Conservation (phyloP, 331 rosid species). For the Rhamnella rubrinervis region DNA sequence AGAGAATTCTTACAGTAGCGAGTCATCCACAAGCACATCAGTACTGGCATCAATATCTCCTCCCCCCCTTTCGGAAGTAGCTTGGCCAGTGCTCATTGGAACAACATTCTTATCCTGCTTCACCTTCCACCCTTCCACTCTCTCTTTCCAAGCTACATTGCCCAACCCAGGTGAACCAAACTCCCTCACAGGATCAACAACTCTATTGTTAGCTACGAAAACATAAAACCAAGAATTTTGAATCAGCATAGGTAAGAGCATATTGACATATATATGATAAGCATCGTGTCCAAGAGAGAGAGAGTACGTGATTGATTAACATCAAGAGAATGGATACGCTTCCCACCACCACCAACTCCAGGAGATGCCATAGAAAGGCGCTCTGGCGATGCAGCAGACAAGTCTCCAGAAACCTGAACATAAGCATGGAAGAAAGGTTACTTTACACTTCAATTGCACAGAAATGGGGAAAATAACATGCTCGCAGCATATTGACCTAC, state of each 20-base stretch:
- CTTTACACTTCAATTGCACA: background rate
- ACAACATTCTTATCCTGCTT: constrained; percentile 82
- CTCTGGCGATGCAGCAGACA: constrained; percentile 95
- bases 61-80: constrained; percentile 88
- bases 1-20: constrained; percentile 59
- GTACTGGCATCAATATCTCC: constrained; percentile 97
- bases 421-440: background rate
- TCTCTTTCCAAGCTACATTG: constrained; percentile 99
- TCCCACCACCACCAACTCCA: constrained; percentile 59
- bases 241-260: constrained; percentile 27
- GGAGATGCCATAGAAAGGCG: constrained; percentile 90
- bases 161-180: constrained; percentile 67
- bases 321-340: constrained; percentile 70
- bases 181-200: constrained; percentile 59
- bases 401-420: constrained; percentile 82
- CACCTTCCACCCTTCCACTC: constrained; percentile 99
- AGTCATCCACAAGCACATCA: constrained; percentile 87
- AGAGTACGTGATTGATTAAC: constrained; percentile 73
- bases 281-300: background rate
- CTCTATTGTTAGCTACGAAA: constrained; percentile 68
- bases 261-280: background rate
- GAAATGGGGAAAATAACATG: constrained; percentile 3
- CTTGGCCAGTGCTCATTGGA: constrained; percentile 95
- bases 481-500: constrained; percentile 35
- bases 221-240: constrained; percentile 18